Percentiles rank a stretch among this genome's conserved stretches.
Conservation (phyloP, 2,329 filamentous ascomycete genomes). For the Arthrocladium fulminans region DNA sequence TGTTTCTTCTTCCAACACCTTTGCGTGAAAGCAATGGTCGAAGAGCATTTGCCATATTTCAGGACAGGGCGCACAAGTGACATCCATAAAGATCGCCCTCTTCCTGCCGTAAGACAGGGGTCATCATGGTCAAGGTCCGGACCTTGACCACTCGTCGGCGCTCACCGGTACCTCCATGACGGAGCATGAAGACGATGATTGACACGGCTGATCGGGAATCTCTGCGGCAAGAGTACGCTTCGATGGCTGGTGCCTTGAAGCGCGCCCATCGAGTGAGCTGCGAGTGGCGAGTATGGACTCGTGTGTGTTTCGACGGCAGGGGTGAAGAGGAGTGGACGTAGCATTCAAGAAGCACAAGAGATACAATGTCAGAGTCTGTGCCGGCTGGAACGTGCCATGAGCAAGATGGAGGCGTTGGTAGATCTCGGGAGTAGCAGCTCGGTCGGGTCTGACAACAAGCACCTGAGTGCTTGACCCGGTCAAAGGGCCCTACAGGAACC, state of each 20-base stretch:
- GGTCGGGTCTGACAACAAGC: slow-evolving; percentile 20
- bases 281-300: slow-evolving; percentile 21
- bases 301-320: slow-evolving; percentile 25
- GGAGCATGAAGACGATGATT: slow-evolving; percentile 52
- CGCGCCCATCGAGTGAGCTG: slow-evolving; percentile 39
- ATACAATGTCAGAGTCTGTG: not conserved
- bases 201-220: slow-evolving; percentile 56
- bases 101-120: slow-evolving; percentile 33
- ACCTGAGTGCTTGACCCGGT: slow-evolving; percentile 19
- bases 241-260: slow-evolving; percentile 46
- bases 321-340: slow-evolving; percentile 32
- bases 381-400: slow-evolving; percentile 20
- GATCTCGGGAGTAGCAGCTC: slow-evolving; percentile 11
- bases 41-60: slow-evolving; percentile 28
- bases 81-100: slow-evolving; percentile 86
- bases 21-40: slow-evolving; percentile 22
- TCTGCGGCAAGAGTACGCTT: slow-evolving; percentile 38
- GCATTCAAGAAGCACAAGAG: slow-evolving; percentile 23
- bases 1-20: slow-evolving; percentile 61
- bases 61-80: slow-evolving; percentile 77
- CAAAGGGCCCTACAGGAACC: slow-evolving; percentile 16
- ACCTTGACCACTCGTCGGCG: slow-evolving; percentile 39
- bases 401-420: slow-evolving; percentile 15
- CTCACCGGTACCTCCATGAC: slow-evolving; percentile 44
- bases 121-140: slow-evolving; percentile 21